Evolutionary conservation across 2,329 filamentous ascomycete genomes (phyloP).

Genomic region (Epichloe sylvatica): DNA sequence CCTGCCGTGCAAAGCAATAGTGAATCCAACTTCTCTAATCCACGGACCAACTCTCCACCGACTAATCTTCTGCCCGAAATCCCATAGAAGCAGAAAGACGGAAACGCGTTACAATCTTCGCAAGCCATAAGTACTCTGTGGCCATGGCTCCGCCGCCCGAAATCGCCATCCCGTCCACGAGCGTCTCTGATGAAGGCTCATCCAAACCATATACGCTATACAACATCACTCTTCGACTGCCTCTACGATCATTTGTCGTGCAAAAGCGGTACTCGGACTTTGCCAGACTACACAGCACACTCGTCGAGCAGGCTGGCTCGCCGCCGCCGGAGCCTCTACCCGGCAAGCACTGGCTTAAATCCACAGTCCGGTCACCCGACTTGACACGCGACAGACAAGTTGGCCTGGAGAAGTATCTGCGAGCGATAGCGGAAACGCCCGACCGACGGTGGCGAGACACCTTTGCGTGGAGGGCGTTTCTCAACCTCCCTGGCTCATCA

Average conservation of each 20-base stretch:
- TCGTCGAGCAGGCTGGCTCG: constrained; percentile 44
- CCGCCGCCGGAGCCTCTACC: constrained; percentile 56
- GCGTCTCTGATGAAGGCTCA: constrained; percentile 33
- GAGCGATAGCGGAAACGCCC: constrained; percentile 56
- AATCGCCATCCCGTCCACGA: constrained; percentile 55
- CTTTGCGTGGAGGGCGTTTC: constrained; percentile 56
- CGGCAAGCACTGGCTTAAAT: constrained; percentile 62
- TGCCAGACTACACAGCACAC: constrained; percentile 45
- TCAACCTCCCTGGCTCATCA: constrained; percentile 47
- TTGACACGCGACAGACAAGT: constrained; percentile 57
- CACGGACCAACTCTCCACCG: background rate
- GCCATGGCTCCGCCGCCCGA: constrained; percentile 51
- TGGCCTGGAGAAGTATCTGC: constrained; percentile 57
- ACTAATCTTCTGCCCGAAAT: background rate
- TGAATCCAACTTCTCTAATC: background rate
- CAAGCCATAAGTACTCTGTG: background rate
- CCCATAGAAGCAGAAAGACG: background rate
- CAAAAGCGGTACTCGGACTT: constrained; percentile 80
- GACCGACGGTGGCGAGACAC: constrained; percentile 66
- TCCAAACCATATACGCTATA: constrained; percentile 63
- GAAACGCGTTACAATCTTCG: background rate
- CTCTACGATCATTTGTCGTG: constrained; percentile 60
- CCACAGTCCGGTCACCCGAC: constrained; percentile 53
- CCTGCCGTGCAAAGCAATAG: background rate
- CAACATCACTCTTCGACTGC: constrained; percentile 63